Evolutionary conservation across 495 filamentous ascomycete species (phyloP).

Genomic region (Penicillium soppii): DNA sequence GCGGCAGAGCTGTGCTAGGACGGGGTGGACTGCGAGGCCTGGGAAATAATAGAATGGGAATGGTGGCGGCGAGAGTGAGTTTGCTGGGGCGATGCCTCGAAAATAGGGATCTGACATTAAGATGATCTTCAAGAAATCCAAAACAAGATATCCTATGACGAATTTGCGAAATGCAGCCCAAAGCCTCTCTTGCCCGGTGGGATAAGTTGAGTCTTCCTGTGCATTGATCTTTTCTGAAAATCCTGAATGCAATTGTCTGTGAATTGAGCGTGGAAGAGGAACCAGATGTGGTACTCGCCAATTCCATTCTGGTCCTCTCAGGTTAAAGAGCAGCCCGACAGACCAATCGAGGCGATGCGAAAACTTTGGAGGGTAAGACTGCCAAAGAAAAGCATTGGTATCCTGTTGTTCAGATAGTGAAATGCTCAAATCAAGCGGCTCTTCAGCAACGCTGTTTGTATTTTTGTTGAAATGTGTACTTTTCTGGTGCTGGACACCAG

Average conservation of each 20-base stretch:
- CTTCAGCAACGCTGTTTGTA: background rate
- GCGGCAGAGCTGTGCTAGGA: conserved; percentile 48
- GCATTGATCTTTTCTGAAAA: conserved; percentile 3
- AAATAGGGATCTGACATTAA: conserved; percentile 78
- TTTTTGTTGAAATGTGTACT: background rate
- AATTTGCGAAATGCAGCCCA: conserved; percentile 44
- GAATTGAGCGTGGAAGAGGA: conserved; percentile 52
- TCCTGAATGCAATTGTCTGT: conserved; percentile 35
- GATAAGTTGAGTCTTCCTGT: conserved; percentile 7
- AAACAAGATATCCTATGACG: conserved; percentile 54
- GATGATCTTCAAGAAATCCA: conserved; percentile 65
- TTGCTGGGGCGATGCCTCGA: conserved; percentile 35
- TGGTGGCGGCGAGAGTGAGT: conserved; percentile 29
- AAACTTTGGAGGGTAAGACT: conserved; percentile 65
- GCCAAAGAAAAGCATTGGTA: conserved; percentile 53
- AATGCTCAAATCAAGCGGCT: background rate
- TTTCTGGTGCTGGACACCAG: background rate
- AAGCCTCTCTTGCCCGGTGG: conserved; percentile 46
- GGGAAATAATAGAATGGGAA: conserved; percentile 44
- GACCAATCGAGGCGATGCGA: conserved; percentile 69
- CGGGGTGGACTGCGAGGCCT: conserved; percentile 24
- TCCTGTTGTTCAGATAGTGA: background rate
- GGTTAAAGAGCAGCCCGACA: conserved; percentile 63
- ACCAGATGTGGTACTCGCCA: conserved; percentile 62
- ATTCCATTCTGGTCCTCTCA: conserved; percentile 78